Evolutionary conservation across 2,329 filamentous ascomycete genomes (phyloP), one percentile per base, ranked within the genome.

Genomic region (Paraphaeosphaeria minitans): DNA sequence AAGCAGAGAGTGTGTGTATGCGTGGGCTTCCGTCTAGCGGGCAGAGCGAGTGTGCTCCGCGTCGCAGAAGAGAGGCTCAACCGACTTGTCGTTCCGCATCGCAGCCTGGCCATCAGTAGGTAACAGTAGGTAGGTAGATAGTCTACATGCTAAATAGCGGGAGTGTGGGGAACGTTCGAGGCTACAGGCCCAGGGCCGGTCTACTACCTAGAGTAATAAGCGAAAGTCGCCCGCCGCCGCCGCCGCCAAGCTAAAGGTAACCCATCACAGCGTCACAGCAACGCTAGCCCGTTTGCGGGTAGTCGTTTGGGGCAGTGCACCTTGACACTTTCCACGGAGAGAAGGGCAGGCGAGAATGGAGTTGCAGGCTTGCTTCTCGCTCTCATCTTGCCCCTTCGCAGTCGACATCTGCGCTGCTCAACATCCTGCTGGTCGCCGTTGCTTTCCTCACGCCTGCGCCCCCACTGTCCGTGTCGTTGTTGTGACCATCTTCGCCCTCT

Each of bases 111-210:
- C 37, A 39, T 16, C 41, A 22, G 19, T 21, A n/a, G n/a, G n/a
- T n/a, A n/a, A n/a, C n/a, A n/a, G n/a, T n/a, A n/a, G n/a, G n/a
- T n/a, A n/a, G n/a, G n/a, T n/a, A n/a, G n/a, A n/a, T n/a, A n/a
- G n/a, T n/a, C n/a, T n/a, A n/a, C n/a, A n/a, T n/a, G n/a, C n/a
- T n/a, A n/a, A n/a, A n/a, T n/a, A 33, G 33, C 19, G 43, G 29
- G 21, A 41, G 42, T 57, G 46, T 42, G 39, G 46, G 46, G 47
- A 52, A 33, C 50, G 48, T 58, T 54, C 56, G 56, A 50, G 56
- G 43, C 16, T 49, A 53, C 45, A 53, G n/a, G 33, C 37, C 29
- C 13, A 21, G 31, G 10, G 42, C 19, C 27, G 9, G n/a, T 22
- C 16, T n/a, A 21, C 16, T 22, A 35, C 12, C 19, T 29, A 33